Evolutionary conservation across 192 early-diverging fungal species (phyloP), one percentile per base, ranked within the genome.

Genomic region (Coemansia sp.): DNA sequence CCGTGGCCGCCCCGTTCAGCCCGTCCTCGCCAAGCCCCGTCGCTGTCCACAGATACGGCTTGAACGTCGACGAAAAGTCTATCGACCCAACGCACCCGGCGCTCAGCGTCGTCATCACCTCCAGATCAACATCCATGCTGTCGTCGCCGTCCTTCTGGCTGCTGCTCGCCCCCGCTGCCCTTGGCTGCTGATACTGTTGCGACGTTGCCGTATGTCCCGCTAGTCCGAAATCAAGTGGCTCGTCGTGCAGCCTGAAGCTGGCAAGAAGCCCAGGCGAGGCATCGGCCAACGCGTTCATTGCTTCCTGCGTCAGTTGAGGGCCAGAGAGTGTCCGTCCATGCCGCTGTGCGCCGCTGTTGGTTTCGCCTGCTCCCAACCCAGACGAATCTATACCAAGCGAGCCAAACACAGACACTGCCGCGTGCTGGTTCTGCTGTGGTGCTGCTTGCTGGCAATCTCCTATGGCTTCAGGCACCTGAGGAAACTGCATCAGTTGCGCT

Each of bases 41-140:
- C 19, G 63, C 58, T 0, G 67, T 23, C 76, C 76, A 79, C 62
- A 79, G 45, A 54, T 62, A 70, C 32, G 69, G 48, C 71, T 79
- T 79, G 65, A 79, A 67, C 43, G 70, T 65, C 19, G 69, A 56
- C 41, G 71, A 52, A 23, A 74, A 62, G 52, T 79, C 76, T 20
- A 70, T 64, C 17, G 61, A 38, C 6, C 48, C 63, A 1, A 43
- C 62, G 23, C 49, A 52, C 35, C 61, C 64, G 20, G 62, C 54
- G 45, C 76, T 61, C 52, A 79, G 71, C 45, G 76, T 38, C n/a
- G 76, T 55, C 76, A 79, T 79, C 9, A 68, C 68, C 14, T 74
- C 76, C 17, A 79, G 50, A 38, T 73, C 71, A 33, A 65, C 54
- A 41, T 72, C 70, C 59, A 72, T 55, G 48, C 29, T 54, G 33